Evolutionary conservation across 2,329 filamentous ascomycete species (phyloP).

Genomic region (Neurospora sp.): DNA sequence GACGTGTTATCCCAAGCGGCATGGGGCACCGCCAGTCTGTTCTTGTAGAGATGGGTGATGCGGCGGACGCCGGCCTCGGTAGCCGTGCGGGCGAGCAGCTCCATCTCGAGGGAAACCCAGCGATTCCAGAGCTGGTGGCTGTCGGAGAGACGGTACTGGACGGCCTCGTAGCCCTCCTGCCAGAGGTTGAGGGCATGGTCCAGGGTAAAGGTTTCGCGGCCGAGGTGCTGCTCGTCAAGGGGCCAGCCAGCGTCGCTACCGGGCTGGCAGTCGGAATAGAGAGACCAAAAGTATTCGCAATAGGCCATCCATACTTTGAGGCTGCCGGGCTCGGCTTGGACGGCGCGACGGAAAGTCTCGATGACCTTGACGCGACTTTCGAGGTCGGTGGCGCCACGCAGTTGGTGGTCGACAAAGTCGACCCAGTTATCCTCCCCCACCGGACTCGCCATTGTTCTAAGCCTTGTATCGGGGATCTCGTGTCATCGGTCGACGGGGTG

Average conservation of each 20-base stretch:
- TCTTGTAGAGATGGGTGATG: conserved; percentile 59
- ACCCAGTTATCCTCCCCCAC: conserved; percentile 70
- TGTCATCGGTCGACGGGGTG: conserved; percentile 11
- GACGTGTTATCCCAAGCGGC: conserved; percentile 65
- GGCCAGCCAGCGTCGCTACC: conserved; percentile 44
- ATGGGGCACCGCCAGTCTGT: conserved; percentile 64
- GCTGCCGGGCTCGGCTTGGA: conserved; percentile 62
- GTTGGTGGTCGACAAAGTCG: conserved; percentile 66
- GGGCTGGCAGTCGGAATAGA: conserved; percentile 54
- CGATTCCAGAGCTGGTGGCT: conserved; percentile 73
- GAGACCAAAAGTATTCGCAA: conserved; percentile 66
- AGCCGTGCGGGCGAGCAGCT: conserved; percentile 49
- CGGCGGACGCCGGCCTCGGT: conserved; percentile 49
- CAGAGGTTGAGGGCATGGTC: conserved; percentile 58
- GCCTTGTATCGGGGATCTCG: conserved; percentile 11
- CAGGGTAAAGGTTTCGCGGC: conserved; percentile 61
- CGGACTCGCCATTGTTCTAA: conserved; percentile 29
- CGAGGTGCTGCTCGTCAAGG: conserved; percentile 58
- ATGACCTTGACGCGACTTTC: conserved; percentile 60
- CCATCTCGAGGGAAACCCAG: conserved; percentile 62
- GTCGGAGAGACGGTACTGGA: conserved; percentile 64
- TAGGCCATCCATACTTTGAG: conserved; percentile 67
- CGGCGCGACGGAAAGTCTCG: conserved; percentile 62
- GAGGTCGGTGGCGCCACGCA: conserved; percentile 46
- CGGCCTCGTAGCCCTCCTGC: conserved; percentile 60